Conservation (phyloP, 805 yeast species). For the Kuraishia ogatae region DNA sequence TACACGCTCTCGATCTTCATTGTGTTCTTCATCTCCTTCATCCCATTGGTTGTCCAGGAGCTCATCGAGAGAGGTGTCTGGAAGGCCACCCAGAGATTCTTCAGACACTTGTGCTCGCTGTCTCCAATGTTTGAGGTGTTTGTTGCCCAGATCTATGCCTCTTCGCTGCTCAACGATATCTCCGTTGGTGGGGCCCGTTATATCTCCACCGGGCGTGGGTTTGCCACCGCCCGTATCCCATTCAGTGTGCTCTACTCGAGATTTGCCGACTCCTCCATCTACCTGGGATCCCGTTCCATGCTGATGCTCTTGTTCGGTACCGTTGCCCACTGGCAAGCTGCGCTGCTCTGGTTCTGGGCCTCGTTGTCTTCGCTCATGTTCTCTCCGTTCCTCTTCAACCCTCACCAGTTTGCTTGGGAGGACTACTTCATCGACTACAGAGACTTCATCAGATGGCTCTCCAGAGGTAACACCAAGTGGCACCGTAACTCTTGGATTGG, state of each 20-base stretch:
- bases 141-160: constrained; percentile 71
- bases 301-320: constrained; percentile 66
- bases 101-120: constrained; percentile 58
- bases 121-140: constrained; percentile 82
- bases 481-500: constrained; percentile 89
- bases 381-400: constrained; percentile 93
- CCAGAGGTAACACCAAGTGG: constrained; percentile 87
- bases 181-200: constrained; percentile 83
- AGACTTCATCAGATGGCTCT: constrained; percentile 83
- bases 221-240: constrained; percentile 74
- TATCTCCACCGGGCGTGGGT: constrained; percentile 81
- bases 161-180: constrained; percentile 62
- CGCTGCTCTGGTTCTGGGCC: constrained; percentile 96
- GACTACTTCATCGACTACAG: constrained; percentile 96
- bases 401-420: constrained; percentile 95
- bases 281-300: constrained; percentile 76
- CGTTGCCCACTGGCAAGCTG: constrained; percentile 83
- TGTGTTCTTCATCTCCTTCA: constrained; percentile 72
- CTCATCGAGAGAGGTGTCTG: constrained; percentile 75
- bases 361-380: constrained; percentile 79
- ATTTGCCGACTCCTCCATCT: constrained; percentile 76
- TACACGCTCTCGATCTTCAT: constrained; percentile 74
- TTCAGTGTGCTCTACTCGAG: constrained; percentile 67
- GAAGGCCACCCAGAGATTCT: constrained; percentile 63
- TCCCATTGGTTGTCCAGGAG: constrained; percentile 74